These are phyloP conservation scores for Phialophora verrucosa DNA, from an alignment of 2,329 filamentous ascomycete genomes.

Conservation along the genomic window DNA sequence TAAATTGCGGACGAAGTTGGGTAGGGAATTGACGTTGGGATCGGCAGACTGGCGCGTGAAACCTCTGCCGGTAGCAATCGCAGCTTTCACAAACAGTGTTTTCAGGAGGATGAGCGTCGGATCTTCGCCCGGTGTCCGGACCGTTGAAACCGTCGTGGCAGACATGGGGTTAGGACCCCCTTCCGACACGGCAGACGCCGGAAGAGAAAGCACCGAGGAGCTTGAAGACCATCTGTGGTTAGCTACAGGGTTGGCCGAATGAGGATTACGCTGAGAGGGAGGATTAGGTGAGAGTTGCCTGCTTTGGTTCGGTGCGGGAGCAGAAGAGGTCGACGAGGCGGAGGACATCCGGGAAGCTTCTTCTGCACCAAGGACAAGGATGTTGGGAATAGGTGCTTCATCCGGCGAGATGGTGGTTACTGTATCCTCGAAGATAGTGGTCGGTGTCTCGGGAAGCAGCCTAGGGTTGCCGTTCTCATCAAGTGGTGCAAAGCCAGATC, in stretches of 20 bases:
- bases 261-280: constrained; percentile 25
- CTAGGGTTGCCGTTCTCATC: constrained; percentile 41
- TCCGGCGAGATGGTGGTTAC: constrained; percentile 73
- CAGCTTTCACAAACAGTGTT: constrained; percentile 79
- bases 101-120: constrained; percentile 78
- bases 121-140: constrained; percentile 65
- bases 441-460: constrained; percentile 78
- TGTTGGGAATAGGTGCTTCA: constrained; percentile 79
- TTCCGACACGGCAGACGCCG: constrained; percentile 58
- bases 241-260: constrained; percentile 29
- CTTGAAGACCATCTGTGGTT: constrained; percentile 73
- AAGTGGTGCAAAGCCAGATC: constrained; percentile 45
- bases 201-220: constrained; percentile 77
- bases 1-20: constrained; percentile 76
- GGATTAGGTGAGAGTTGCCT: constrained; percentile 28
- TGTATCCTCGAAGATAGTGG: constrained; percentile 93
- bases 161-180: constrained; percentile 47
- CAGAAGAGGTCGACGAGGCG: constrained; percentile 22
- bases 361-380: constrained; percentile 80
- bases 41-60: constrained; percentile 33
- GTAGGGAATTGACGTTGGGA: constrained; percentile 70
- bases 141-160: constrained; percentile 52
- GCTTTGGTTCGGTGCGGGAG: constrained; percentile 25
- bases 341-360: constrained; percentile 45
- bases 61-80: constrained; percentile 46